These are phyloP conservation scores for Hanseniaspora lindneri DNA, from an alignment of 805 yeast genomes.

Conservation along the genomic window DNA sequence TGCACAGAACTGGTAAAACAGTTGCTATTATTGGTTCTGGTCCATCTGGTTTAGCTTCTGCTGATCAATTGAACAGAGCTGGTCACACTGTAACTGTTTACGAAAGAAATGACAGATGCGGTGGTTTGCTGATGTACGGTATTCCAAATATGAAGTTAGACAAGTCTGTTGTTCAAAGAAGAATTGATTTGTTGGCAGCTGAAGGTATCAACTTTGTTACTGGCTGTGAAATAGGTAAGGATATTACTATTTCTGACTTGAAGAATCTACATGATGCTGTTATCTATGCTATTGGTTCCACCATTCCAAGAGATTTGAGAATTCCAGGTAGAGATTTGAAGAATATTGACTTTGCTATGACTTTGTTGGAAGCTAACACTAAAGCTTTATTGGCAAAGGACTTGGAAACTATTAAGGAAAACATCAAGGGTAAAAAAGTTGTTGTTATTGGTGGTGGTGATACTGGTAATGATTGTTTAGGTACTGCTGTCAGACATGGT, in stretches of 20 bases:
- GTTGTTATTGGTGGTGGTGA: conserved; percentile 99
- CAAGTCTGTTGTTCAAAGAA: conserved; percentile 81
- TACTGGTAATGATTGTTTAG: conserved; percentile 97
- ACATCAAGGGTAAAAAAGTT: conserved; percentile 74
- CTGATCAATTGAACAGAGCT: conserved; percentile 92
- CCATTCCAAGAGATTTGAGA: conserved; percentile 87
- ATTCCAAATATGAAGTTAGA: conserved; percentile 98
- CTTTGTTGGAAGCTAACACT: conserved; percentile 76
- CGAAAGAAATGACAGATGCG: conserved; percentile 90
- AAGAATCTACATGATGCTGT: conserved; percentile 65
- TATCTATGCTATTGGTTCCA: conserved; percentile 83
- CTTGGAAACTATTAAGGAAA: conserved; percentile 60
- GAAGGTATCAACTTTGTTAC: conserved; percentile 78
- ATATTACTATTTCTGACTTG: conserved; percentile 58
- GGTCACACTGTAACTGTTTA: conserved; percentile 87
- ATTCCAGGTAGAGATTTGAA: conserved; percentile 88
- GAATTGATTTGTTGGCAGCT: conserved; percentile 78
- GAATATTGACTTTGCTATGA: conserved; percentile 92
- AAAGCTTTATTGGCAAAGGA: conserved; percentile 74
- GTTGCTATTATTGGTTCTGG: conserved; percentile 92
- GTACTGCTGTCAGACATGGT: conserved; percentile 94
- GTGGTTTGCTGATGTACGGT: conserved; percentile 97
- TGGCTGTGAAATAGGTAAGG: conserved; percentile 75
- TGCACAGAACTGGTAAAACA: conserved; percentile 66
- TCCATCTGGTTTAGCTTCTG: conserved; percentile 92